A percentile compares a stretch with the other conserved stretches of the same genome.
Conservation (phyloP, 192 early-diverging fungal genomes). For the Dissophora globulifera region DNA sequence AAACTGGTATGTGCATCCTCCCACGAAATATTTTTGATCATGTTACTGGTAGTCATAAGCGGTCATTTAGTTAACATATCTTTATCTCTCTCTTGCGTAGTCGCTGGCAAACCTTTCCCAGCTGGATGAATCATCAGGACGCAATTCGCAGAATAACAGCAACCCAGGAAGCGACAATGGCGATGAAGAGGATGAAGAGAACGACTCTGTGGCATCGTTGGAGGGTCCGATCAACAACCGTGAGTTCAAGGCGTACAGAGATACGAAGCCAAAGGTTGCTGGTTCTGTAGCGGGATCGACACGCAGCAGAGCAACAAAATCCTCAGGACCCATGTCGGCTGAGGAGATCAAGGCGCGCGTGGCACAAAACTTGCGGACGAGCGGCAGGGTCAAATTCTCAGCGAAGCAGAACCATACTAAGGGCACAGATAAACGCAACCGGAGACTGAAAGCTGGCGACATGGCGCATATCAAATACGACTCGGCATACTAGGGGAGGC, state of each 20-base stretch:
- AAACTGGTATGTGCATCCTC: slow-evolving; percentile 24
- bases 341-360: slow-evolving; percentile 65
- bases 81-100: too few species aligned
- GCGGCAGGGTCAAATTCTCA: slow-evolving; percentile 35
- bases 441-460: slow-evolving; percentile 27
- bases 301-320: slow-evolving; percentile 33
- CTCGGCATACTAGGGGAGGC: slow-evolving; percentile 34
- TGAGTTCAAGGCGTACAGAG: slow-evolving; percentile 62
- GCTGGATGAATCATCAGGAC: slow-evolving; percentile 22
- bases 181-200: slow-evolving; percentile 45
- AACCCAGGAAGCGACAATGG: slow-evolving; percentile 23
- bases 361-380: slow-evolving; percentile 47
- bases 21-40: too few species aligned
- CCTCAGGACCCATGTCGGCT: slow-evolving; percentile 46
- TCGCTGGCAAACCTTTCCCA: slow-evolving; percentile 48
- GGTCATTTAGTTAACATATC: too few species aligned
- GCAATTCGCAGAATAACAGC: slow-evolving; percentile 21
- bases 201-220: slow-evolving; percentile 47
- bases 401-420: slow-evolving; percentile 62
- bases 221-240: slow-evolving; percentile 58
- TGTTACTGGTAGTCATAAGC: too few species aligned
- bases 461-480: slow-evolving; percentile 44
- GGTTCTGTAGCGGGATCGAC: slow-evolving; percentile 45
- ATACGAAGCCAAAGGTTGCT: slow-evolving; percentile 38
- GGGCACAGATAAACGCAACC: slow-evolving; percentile 63